Conservation (phyloP, 2,329 filamentous ascomycete genomes). For the Graphilbum fragrans region DNA sequence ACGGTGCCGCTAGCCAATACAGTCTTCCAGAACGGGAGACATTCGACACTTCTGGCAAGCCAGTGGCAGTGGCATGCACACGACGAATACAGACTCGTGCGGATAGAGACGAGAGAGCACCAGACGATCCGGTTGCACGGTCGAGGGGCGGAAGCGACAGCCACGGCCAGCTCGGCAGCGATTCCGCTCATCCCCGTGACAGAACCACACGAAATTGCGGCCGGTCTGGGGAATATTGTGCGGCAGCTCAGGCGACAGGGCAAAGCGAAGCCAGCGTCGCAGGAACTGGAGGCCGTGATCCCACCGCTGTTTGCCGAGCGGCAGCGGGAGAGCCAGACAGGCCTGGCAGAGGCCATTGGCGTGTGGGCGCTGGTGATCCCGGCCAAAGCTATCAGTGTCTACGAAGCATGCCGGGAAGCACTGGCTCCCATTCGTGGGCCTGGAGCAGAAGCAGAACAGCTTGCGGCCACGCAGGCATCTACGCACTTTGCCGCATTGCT, state of each 20-base stretch:
- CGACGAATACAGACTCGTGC: neutral
- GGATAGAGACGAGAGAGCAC: slow-evolving; percentile 3
- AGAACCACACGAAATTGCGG: slow-evolving; percentile 44
- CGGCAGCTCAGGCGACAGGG: slow-evolving; percentile 42
- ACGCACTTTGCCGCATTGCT: slow-evolving; percentile 22
- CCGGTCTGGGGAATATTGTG: slow-evolving; percentile 69
- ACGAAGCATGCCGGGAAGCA: slow-evolving; percentile 9
- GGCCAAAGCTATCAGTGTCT: slow-evolving; percentile 6
- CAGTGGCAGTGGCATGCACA: slow-evolving; percentile 19
- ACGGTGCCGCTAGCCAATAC: slow-evolving; percentile 65
- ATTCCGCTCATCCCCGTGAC: slow-evolving; percentile 51
- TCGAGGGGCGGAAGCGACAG: too few relatives aligned
- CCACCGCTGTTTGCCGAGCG: slow-evolving; percentile 14
- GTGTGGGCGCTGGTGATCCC: slow-evolving; percentile 66
- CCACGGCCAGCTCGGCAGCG: neutral
- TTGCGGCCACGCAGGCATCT: slow-evolving; percentile 13
- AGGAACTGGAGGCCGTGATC: slow-evolving; percentile 57
- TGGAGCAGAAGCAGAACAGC: slow-evolving; percentile 14
- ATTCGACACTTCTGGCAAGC: slow-evolving; percentile 42
- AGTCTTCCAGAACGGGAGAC: slow-evolving; percentile 57
- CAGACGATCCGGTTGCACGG: slow-evolving; percentile 16
- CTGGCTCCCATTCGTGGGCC: slow-evolving; percentile 5
- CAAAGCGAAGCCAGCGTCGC: slow-evolving; percentile 47
- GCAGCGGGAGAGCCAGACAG: slow-evolving; percentile 1
- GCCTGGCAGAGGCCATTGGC: slow-evolving; percentile 32